Conservation (phyloP, 2,329 filamentous ascomycete genomes). For the Hypoxylon rubiginosum region DNA sequence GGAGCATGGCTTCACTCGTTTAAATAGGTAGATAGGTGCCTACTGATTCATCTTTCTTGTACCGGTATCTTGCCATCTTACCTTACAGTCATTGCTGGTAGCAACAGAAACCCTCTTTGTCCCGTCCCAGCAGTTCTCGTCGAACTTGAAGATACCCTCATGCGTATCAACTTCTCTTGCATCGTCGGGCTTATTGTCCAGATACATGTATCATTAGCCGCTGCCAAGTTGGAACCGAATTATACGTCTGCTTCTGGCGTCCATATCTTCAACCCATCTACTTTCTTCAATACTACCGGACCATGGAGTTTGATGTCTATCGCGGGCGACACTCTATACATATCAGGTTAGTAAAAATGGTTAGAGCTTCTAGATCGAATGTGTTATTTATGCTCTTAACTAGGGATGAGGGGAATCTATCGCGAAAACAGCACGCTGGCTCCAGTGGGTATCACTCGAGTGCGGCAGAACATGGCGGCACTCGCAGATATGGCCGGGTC, state of each 20-base stretch:
- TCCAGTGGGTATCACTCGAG: conserved; percentile 46
- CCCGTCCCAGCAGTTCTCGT: background rate
- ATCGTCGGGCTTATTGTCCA: conserved; percentile 17
- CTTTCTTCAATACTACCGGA: conserved; percentile 48
- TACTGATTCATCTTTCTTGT: background rate
- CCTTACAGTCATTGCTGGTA: background rate
- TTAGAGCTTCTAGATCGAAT: background rate
- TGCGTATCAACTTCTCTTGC: conserved; percentile 12
- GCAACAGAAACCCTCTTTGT: background rate
- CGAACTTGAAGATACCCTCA: background rate
- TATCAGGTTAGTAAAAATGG: conserved; percentile 42
- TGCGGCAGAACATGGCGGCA: conserved; percentile 52
- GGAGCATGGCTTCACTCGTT: background rate
- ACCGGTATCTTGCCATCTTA: background rate
- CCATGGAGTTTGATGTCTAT: conserved; percentile 51
- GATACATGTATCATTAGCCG: background rate
- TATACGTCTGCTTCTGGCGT: conserved; percentile 49
- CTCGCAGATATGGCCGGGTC: conserved; percentile 50
- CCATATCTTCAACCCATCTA: conserved; percentile 48
- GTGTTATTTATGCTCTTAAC: background rate
- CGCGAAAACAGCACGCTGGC: conserved; percentile 50
- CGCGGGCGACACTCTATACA: conserved; percentile 50
- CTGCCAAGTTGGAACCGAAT: conserved; percentile 42
- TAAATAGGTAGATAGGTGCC: background rate
- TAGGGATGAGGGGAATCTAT: conserved; percentile 52